Evolutionary conservation across 129 eudicot genomes (phyloP).

Genomic region (Logfia minima): DNA sequence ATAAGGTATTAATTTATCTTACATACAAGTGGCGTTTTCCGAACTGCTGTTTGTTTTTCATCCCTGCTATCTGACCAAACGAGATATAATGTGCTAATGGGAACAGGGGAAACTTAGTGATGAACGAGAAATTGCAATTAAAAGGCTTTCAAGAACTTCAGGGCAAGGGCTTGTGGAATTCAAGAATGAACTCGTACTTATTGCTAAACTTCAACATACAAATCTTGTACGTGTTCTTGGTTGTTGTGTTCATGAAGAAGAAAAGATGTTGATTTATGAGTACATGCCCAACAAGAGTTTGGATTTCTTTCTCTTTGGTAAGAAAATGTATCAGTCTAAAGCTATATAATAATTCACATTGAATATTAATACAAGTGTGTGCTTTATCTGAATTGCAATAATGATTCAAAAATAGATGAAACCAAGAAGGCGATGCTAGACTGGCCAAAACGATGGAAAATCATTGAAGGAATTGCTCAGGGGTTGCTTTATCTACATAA

Average conservation of each 20-base stretch:
- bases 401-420: conserved; percentile 25
- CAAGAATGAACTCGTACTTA: conserved; percentile 39
- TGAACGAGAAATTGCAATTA: conserved; percentile 32
- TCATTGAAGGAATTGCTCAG: conserved; percentile 46
- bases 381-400: not conserved
- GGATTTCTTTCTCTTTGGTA: conserved; percentile 45
- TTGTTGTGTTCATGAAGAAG: conserved; percentile 31
- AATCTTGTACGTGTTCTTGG: conserved; percentile 39
- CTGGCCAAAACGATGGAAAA: conserved; percentile 42
- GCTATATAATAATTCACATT: not conserved
- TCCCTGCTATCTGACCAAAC: not conserved
- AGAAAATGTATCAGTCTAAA: not conserved
- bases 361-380: not conserved
- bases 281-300: conserved; percentile 5
- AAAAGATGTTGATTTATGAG: conserved; percentile 15
- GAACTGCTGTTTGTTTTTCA: not conserved
- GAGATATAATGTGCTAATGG: conserved; percentile 2
- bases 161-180: conserved; percentile 38
- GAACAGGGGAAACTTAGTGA: conserved; percentile 38
- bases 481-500: conserved; percentile 52
- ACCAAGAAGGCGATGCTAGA: conserved; percentile 32
- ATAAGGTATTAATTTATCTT: conserved; percentile 32
- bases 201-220: conserved; percentile 37
- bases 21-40: not conserved
- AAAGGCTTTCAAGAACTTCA: conserved; percentile 30